Evolutionary conservation across 2,329 filamentous ascomycete genomes (phyloP), one percentile per base, ranked within the genome.

Genomic region (Sporothrix dimorphospora): DNA sequence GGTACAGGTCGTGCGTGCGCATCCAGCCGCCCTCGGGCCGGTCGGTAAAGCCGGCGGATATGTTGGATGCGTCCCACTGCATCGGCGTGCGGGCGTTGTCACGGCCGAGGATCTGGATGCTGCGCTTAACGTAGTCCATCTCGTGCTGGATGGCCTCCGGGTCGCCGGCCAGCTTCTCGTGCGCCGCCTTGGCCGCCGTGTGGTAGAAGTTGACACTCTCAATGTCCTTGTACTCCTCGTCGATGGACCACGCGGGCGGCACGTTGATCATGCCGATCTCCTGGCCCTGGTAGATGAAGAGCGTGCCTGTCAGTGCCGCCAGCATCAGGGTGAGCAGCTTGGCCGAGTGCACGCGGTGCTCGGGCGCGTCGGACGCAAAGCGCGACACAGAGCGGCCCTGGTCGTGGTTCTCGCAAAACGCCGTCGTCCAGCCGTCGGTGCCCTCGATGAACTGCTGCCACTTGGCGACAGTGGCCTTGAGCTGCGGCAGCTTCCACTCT

Each of bases 81-180:
- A 93, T 88, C 0, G 91, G 91, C 3, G 88, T 85, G n/a, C 91
- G 84, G 9, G 89, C 85, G 77, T 93, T 88, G 78, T 93, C 90
- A 42, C 90, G 83, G 6, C 86, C 89, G 40, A 91, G 85, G 72
- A 85, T 83, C 74, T 89, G 86, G 69, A 92, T 81, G 51, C 87
- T 82, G 9, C 82, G 79, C 76, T 85, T 83, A 0, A 85, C 86
- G 49, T 84, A 81, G 14, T 81, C 81, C 1, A 88, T 79, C 38
- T 78, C 80, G 45, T 83, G 80, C 6, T 80, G 80, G 1, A 87
- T 78, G 34, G 78, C 80, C 53, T 81, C 80, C 9, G 79, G 76
- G 71, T 82, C 78, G n/a, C 77, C 74, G 1, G 76, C 65, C 38
- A 69, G n/a, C 8, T 75, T 76, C 21, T 72, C 59, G 45, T 71